Conservation (phyloP, 208 protist species). For the Crithidia acanthocephali region DNA sequence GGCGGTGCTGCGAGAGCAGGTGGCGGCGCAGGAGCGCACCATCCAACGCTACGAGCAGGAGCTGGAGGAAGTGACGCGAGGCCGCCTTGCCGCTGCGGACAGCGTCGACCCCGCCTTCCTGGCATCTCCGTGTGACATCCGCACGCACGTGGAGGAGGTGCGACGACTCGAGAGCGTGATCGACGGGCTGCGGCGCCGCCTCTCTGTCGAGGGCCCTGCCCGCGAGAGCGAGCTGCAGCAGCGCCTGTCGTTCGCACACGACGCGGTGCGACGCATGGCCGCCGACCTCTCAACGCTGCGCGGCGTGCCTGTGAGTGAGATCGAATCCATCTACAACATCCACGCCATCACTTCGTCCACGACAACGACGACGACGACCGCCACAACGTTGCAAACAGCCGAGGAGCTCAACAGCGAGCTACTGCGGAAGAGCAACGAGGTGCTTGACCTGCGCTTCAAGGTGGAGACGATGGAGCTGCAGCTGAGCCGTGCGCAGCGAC, state of each 20-base stretch:
- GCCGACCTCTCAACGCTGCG: slow-evolving; percentile 49
- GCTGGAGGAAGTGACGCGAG: slow-evolving; percentile 34
- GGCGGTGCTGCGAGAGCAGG: slow-evolving; percentile 37
- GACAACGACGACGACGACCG: slow-evolving; percentile 3
- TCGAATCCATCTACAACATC: slow-evolving; percentile 35
- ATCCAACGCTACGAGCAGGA: slow-evolving; percentile 43
- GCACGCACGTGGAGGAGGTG: slow-evolving; percentile 48
- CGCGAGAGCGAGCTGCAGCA: slow-evolving; percentile 49
- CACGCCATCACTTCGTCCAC: background rate
- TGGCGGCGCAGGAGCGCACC: slow-evolving; percentile 42
- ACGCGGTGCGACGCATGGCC: slow-evolving; percentile 43
- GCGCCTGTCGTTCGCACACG: slow-evolving; percentile 28
- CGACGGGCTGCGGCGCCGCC: slow-evolving; percentile 62
- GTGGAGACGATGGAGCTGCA: slow-evolving; percentile 67
- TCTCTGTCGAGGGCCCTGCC: slow-evolving; percentile 52
- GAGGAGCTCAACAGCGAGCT: slow-evolving; percentile 43
- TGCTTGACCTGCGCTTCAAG: slow-evolving; percentile 79
- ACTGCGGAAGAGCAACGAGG: slow-evolving; percentile 52
- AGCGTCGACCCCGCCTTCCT: slow-evolving; percentile 20
- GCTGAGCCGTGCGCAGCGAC: slow-evolving; percentile 64
- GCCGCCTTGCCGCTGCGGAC: background rate
- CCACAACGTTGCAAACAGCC: slow-evolving; percentile 22
- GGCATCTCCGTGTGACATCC: slow-evolving; percentile 28
- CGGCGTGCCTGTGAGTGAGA: slow-evolving; percentile 23
- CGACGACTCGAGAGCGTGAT: slow-evolving; percentile 61